Percentiles rank a stretch among this genome's conserved stretches.
Evolutionary conservation across 148 eudicot species (phyloP).

Genomic region (Vaccinium corymbosum): DNA sequence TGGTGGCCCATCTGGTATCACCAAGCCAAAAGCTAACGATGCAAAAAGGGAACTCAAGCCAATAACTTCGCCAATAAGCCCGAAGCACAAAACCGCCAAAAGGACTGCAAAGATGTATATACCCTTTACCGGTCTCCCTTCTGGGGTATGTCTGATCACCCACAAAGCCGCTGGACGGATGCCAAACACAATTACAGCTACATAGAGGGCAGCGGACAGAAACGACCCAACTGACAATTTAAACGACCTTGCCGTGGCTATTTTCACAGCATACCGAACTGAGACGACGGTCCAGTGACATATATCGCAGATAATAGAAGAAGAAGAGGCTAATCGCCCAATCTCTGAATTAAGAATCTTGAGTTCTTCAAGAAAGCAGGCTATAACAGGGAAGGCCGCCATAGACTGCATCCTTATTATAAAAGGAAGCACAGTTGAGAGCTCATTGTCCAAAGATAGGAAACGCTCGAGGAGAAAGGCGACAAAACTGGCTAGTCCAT

Average conservation of each 20-base stretch:
- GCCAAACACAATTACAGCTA: conserved; percentile 14
- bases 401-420: conserved; percentile 16
- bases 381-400: conserved; percentile 46
- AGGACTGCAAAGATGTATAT: conserved; percentile 27
- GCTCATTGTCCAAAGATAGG: conserved; percentile 12
- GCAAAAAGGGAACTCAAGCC: conserved; percentile 43
- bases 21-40: conserved; percentile 38
- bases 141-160: conserved; percentile 38
- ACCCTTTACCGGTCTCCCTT: conserved; percentile 44
- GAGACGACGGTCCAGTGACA: conserved; percentile 13
- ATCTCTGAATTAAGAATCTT: conserved; percentile 61
- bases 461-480: not conserved
- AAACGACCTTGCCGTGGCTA: conserved; percentile 6
- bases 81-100: conserved; percentile 30
- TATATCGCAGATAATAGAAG: conserved; percentile 33
- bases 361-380: conserved; percentile 48
- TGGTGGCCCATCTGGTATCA: conserved; percentile 63
- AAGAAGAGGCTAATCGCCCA: conserved; percentile 52
- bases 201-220: not conserved
- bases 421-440: conserved; percentile 9
- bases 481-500: conserved; percentile 14
- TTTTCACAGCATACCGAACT: not conserved
- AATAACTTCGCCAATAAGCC: conserved; percentile 16
- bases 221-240: conserved; percentile 4
- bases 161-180: conserved; percentile 33